phyloP scores from a whole-genome alignment of 169 alveolate genomes.

The Cryptosporidium canis region DNA sequence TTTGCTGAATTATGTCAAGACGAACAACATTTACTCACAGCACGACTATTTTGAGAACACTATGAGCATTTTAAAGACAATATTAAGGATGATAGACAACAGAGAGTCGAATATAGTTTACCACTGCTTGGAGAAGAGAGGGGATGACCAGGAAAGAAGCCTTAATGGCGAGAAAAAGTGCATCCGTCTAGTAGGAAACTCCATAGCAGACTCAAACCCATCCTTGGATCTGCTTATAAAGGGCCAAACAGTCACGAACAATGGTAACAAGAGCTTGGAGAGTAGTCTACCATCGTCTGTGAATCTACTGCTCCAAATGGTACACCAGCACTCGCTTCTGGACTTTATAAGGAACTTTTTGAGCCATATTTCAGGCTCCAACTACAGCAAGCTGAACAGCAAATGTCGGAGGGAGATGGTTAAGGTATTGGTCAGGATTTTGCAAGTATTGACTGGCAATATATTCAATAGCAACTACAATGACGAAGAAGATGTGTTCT shows the following conservation, averaged over 20 bases:
- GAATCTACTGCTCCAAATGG: not conserved
- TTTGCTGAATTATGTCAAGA: constrained; percentile 16
- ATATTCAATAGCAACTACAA: not conserved
- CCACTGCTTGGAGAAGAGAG: not conserved
- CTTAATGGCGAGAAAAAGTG: not conserved
- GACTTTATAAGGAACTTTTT: constrained; percentile 26
- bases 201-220: not conserved
- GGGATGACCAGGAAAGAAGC: not conserved
- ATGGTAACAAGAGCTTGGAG: not conserved
- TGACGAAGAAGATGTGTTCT: not conserved
- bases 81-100: constrained; percentile 16
- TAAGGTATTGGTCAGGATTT: not conserved
- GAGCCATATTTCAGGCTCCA: not conserved
- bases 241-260: not conserved
- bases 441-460: not conserved
- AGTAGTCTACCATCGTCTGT: not conserved
- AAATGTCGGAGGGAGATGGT: not conserved
- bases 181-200: not conserved
- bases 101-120: not conserved
- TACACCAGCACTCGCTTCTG: constrained; percentile 28
- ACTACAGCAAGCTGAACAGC: not conserved
- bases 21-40: constrained; percentile 35
- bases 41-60: constrained; percentile 16
- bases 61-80: not conserved
- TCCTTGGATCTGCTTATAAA: not conserved